Evolutionary conservation across 2,329 filamentous ascomycete genomes (phyloP).

Genomic region (Tolypocladium pustulatum): DNA sequence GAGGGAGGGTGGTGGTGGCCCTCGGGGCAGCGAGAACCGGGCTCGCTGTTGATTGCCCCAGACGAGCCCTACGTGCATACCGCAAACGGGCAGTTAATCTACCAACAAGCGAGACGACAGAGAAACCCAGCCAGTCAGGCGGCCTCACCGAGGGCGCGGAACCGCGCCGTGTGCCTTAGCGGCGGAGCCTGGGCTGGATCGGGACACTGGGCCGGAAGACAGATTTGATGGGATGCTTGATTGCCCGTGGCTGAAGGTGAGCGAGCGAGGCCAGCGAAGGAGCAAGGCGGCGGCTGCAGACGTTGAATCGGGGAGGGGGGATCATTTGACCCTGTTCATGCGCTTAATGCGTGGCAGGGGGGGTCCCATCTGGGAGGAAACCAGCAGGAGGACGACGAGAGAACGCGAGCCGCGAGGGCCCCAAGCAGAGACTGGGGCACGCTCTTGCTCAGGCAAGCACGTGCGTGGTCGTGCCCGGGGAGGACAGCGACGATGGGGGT

Average conservation of each 20-base stretch:
- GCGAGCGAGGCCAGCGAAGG: not conserved
- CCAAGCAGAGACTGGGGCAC: too few relatives aligned
- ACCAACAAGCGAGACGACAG: not conserved
- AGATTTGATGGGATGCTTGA: not conserved
- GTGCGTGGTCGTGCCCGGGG: not conserved
- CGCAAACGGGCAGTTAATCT: not conserved
- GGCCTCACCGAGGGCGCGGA: slow-evolving; percentile 19
- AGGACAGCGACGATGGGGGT: not conserved
- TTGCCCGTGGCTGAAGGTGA: not conserved
- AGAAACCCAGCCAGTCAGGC: slow-evolving; percentile 2
- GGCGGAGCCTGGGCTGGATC: not conserved
- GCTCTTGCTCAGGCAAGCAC: not conserved
- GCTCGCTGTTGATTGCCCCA: not conserved
- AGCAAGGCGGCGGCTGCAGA: not conserved
- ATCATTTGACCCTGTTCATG: not conserved
- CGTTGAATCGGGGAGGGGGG: not conserved
- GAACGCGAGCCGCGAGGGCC: too few relatives aligned
- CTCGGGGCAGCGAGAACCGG: not conserved
- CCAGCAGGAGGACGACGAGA: not conserved
- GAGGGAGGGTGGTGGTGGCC: too few relatives aligned
- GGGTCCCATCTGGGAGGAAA: not conserved
- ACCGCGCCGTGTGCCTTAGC: slow-evolving; percentile 14
- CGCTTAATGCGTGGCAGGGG: not conserved
- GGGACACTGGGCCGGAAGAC: not conserved
- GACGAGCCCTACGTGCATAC: not conserved